These are phyloP conservation scores for Ascochyta rabiei DNA, from an alignment of 2,329 filamentous ascomycete genomes.

Conservation along the genomic window DNA sequence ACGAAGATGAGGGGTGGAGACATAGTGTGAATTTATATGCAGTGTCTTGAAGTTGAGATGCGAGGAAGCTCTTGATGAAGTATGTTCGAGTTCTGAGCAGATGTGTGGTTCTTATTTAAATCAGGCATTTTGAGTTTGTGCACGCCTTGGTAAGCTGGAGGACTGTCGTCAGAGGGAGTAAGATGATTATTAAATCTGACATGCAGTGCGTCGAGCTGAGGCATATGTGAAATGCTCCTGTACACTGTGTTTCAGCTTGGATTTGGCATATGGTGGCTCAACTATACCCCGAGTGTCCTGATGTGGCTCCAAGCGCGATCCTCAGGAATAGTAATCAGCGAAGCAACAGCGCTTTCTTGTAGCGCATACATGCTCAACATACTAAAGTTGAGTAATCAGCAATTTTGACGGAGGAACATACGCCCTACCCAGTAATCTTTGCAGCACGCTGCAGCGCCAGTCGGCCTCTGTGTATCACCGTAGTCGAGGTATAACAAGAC, in stretches of 20 bases:
- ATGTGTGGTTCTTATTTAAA: neutral
- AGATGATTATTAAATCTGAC: neutral
- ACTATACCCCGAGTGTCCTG: neutral
- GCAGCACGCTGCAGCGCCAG: neutral
- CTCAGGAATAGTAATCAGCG: conserved; percentile 7
- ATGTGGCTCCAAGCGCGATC: neutral
- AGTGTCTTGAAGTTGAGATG: neutral
- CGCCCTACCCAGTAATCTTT: neutral
- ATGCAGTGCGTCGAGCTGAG: neutral
- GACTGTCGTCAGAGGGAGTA: neutral
- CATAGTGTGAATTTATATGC: neutral
- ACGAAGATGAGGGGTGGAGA: conserved; percentile 32
- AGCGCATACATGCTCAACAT: neutral
- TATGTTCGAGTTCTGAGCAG: neutral
- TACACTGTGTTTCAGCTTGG: no score
- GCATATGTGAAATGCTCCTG: no score
- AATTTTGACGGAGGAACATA: neutral
- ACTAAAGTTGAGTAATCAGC: neutral
- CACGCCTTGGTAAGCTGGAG: neutral
- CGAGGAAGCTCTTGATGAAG: neutral
- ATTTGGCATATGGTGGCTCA: neutral
- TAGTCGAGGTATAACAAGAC: neutral
- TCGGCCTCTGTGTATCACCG: neutral
- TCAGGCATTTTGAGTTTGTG: neutral
- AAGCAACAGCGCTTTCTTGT: neutral